These are phyloP conservation scores for Thymus quinquecostatus DNA, from an alignment of 257 asterid genomes.

Conservation along the genomic window DNA sequence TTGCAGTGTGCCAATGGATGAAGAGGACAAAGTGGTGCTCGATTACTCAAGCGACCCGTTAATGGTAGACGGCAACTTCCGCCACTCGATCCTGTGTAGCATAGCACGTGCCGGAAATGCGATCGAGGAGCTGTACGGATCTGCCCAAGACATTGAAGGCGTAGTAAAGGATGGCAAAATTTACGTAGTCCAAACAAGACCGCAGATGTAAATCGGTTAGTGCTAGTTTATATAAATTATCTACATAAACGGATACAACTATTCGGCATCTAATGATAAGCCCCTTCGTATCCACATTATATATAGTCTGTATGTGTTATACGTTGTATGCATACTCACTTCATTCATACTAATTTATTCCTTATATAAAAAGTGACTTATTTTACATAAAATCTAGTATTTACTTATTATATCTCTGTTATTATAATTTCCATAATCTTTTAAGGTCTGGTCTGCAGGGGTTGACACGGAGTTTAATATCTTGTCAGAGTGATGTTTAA, in stretches of 20 bases:
- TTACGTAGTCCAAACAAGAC: conserved; percentile 96
- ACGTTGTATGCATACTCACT: background rate
- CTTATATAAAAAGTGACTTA: too few species aligned
- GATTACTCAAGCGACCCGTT: conserved; percentile 84
- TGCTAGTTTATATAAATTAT: conserved; percentile 11
- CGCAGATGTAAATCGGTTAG: conserved; percentile 63
- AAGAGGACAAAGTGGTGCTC: conserved; percentile 77
- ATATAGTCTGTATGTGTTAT: background rate
- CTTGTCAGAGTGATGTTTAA: too few species aligned
- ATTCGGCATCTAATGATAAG: background rate
- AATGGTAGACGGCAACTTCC: conserved; percentile 66
- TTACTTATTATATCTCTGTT: too few species aligned
- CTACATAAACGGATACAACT: background rate
- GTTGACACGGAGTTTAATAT: too few species aligned
- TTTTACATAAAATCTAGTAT: too few species aligned
- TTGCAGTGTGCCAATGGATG: conserved; percentile 96
- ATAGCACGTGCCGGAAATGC: conserved; percentile 89
- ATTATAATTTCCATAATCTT: too few species aligned
- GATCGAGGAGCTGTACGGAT: conserved; percentile 82
- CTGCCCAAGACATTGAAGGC: conserved; percentile 96
- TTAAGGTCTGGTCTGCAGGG: too few species aligned
- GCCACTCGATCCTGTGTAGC: conserved; percentile 61
- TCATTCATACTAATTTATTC: background rate
- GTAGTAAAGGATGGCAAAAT: conserved; percentile 87
- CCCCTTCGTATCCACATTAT: background rate